Base-by-base conservation (phyloP, 75 land plant genomes). In the Gnetum montanum region DNA sequence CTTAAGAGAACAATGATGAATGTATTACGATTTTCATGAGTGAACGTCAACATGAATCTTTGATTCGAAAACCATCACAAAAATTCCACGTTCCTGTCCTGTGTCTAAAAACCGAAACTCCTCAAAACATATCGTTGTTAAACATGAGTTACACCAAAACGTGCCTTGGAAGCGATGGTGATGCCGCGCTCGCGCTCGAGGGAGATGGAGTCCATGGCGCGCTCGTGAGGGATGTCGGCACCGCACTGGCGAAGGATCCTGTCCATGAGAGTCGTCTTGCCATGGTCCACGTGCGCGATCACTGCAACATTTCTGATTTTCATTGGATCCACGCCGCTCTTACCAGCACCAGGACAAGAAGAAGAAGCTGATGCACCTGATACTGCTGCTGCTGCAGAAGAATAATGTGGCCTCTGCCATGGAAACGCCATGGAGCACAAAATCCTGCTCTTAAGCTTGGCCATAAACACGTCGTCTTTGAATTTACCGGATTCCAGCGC, bases 161-260 rank as follows among this genome's bases (percentile, higher is more conserved):
- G n/a, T n/a, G 73, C 97, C 85, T 95, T 95, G 44, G 99, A 95
- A 43, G 96, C 78, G 35, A 95, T 95, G 35, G 99, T 95, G 69
- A 95, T 95, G 22, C 99, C 99, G 6, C 99, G 82, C 73, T 95
- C 99, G 24, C 96, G 90, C 79, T 95, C 99, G 58, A 95, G 78
- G 46, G 70, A 64, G 67, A 86, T 95, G 63, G 99, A 95, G 56
- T 95, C 99, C 66, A 95, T 56, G 47, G 99, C 90, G 3, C 99
- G 91, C 59, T 95, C 99, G 49, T 80, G 96, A 4, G 91, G 87
- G 34, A 95, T 69, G 20, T 77, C 70, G 31, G 97, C 92, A 25
- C 99, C 99, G 65, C 99, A 95, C 71, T 90, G 90, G 20, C 88
- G 67, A 26, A 95, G 83, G 12, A 95, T 76, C 30, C 96, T 61